phyloP scores from a whole-genome alignment of 1,284 basidiomycete genomes.

The Afroboletus lepidellus region DNA sequence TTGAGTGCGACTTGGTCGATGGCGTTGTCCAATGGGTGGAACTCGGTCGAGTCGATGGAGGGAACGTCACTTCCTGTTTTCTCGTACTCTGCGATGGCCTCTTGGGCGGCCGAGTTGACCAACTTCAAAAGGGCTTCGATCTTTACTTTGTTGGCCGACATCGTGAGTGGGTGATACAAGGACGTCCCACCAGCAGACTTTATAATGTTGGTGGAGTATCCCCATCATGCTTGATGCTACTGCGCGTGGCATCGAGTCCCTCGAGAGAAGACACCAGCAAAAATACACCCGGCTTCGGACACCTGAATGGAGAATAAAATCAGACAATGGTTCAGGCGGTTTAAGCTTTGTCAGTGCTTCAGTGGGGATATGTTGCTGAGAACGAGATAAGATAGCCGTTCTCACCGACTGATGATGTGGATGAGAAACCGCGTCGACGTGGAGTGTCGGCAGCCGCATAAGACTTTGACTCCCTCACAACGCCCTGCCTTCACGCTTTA shows the following conservation, averaged over 20 bases:
- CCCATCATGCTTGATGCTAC: too few relatives aligned
- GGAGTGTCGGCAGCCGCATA: background rate
- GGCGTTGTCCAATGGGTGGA: slow-evolving; percentile 26
- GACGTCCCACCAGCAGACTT: too few relatives aligned
- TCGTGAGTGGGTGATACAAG: too few relatives aligned
- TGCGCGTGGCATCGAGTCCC: too few relatives aligned
- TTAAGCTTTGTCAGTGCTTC: background rate
- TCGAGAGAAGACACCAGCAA: too few relatives aligned
- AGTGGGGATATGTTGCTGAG: background rate
- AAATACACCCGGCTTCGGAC: too few relatives aligned
- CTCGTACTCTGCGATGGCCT: slow-evolving; percentile 30
- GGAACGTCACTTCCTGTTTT: slow-evolving; percentile 23
- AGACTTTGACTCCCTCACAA: background rate
- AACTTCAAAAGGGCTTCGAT: too few relatives aligned
- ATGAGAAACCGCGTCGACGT: background rate
- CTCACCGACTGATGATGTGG: too few relatives aligned
- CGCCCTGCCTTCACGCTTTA: background rate
- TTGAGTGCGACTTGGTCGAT: slow-evolving; percentile 26
- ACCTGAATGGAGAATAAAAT: background rate
- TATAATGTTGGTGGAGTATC: too few relatives aligned
- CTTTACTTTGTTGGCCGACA: too few relatives aligned
- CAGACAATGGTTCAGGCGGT: too few relatives aligned
- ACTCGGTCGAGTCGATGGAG: slow-evolving; percentile 22
- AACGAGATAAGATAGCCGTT: background rate
- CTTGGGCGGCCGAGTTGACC: slow-evolving; percentile 22